Evolutionary conservation across 352 stramenopile genomes (phyloP), one percentile per base, ranked within the genome.

Genomic region (Globisporangium nunn): DNA sequence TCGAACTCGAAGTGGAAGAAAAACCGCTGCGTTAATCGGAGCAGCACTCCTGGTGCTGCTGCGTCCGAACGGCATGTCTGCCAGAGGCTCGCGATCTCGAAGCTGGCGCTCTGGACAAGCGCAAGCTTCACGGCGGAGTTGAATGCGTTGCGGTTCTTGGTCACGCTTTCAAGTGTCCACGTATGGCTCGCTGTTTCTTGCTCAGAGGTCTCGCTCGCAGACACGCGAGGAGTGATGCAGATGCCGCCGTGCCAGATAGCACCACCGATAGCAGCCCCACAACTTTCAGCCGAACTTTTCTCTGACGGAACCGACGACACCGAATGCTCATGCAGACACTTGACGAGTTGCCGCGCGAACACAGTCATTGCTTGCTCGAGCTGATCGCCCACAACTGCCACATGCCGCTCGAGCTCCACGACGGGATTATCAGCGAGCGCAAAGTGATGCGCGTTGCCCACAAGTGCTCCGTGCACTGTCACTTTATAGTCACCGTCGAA

Each of bases 271-370:
- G 33, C 33, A 37, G 33, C 33, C 6, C 6, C 37, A 1, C 37
- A 4, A 43, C 17, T 12, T 4, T 12, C 37, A 43, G 37, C 37
- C 37, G 37, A 4, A 14, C 17, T 12, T 4, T 17, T 43, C 12
- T 14, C 33, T 39, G 8, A 14, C 39, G 29, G 14, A 33, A 31
- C 29, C 1, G 51, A 18, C 3, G 54, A 59, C 17, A 62, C 33
- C 15, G 37, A 43, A 12, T 43, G 37, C 37, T 83, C 69, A 17
- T 78, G 63, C 43, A 86, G 57, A 54, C 57, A 54, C 31, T 74
- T 78, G 43, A 77, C 50, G 40, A 82, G 58, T 31, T 81, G 75
- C 10, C 74, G 65, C 8, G 71, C 75, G 51, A 84, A 86, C 15
- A 78, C 67, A 31, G 52, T 54, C 71, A 86, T 83, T 28, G 67